Percentiles rank a stretch among this genome's conserved stretches.
Evolutionary conservation across 768 basidiomycete genomes (phyloP).

Genomic region (Rickenella mellea): DNA sequence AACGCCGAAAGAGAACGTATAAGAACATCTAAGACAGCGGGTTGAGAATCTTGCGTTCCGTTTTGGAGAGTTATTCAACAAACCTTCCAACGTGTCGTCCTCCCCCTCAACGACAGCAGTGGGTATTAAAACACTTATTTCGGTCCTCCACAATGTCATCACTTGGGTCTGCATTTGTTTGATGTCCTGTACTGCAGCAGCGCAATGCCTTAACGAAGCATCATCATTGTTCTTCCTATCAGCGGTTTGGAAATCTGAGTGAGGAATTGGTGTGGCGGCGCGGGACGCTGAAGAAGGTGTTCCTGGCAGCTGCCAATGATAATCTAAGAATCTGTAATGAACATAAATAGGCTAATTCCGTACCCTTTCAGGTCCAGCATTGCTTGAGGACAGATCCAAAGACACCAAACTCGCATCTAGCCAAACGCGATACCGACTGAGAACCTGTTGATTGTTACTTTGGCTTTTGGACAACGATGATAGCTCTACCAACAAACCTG

Average conservation of each 20-base stretch:
- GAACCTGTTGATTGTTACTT: slow-evolving; percentile 40
- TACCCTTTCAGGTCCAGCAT: not conserved
- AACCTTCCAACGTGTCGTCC: slow-evolving; percentile 43
- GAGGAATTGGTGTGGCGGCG: slow-evolving; percentile 40
- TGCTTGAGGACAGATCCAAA: slow-evolving; percentile 32
- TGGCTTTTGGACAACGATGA: not conserved
- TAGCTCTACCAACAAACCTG: slow-evolving; percentile 43
- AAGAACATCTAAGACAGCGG: slow-evolving; percentile 38
- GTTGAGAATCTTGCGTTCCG: not conserved
- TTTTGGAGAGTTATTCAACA: slow-evolving; percentile 1
- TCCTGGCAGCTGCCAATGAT: slow-evolving; percentile 8
- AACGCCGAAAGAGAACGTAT: slow-evolving; percentile 40
- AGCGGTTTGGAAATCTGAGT: slow-evolving; percentile 37
- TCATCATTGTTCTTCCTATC: slow-evolving; percentile 60
- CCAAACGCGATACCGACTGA: slow-evolving; percentile 76
- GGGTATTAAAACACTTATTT: slow-evolving; percentile 55
- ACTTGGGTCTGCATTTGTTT: slow-evolving; percentile 43
- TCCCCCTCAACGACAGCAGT: slow-evolving; percentile 21
- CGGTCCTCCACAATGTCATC: slow-evolving; percentile 54
- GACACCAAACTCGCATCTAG: slow-evolving; percentile 52
- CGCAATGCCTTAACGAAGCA: slow-evolving; percentile 50
- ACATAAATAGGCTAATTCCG: slow-evolving; percentile 7
- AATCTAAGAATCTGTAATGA: not conserved
- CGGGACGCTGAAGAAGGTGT: slow-evolving; percentile 28
- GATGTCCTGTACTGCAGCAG: slow-evolving; percentile 63